phyloP scores from a whole-genome alignment of 139 green algal species.

The Chara braunii region DNA sequence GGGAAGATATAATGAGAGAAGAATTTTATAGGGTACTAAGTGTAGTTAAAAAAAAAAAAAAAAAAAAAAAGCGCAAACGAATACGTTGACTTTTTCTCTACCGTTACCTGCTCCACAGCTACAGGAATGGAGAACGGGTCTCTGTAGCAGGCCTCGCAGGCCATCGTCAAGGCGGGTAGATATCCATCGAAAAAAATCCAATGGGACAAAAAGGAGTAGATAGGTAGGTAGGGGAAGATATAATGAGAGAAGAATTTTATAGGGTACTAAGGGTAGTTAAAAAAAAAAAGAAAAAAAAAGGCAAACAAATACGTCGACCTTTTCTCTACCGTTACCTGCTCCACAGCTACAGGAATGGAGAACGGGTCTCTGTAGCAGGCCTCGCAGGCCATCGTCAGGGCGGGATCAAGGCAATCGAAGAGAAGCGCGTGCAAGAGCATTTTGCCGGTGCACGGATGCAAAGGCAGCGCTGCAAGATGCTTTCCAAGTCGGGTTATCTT shows the following conservation, averaged over 20 bases:
- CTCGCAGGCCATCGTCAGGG: slow-evolving; percentile 43
- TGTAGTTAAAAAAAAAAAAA: no score
- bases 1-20: no score
- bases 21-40: no score
- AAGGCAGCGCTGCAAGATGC: slow-evolving; percentile 42
- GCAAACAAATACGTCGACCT: no score
- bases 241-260: no score
- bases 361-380: slow-evolving; percentile 27
- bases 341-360: slow-evolving; percentile 9
- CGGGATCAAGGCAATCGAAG: slow-evolving; percentile 43
- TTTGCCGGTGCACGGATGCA: slow-evolving; percentile 44
- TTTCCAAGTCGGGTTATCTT: slow-evolving; percentile 39
- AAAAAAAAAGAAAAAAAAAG: no score
- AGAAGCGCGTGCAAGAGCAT: slow-evolving; percentile 47
- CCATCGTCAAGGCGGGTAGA: slow-evolving; percentile 44
- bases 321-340: slow-evolving; percentile 1
- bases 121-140: slow-evolving; percentile 32
- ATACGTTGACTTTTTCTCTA: no score
- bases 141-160: slow-evolving; percentile 25
- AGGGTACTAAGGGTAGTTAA: no score
- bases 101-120: not conserved
- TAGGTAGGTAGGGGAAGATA: no score
- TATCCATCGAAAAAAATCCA: no score
- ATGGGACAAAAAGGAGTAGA: no score
- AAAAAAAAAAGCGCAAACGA: no score